Percentiles rank a stretch among this genome's conserved stretches.
phyloP scores from a whole-genome alignment of 495 filamentous ascomycete genomes.

The Cercophora newfieldiana region DNA sequence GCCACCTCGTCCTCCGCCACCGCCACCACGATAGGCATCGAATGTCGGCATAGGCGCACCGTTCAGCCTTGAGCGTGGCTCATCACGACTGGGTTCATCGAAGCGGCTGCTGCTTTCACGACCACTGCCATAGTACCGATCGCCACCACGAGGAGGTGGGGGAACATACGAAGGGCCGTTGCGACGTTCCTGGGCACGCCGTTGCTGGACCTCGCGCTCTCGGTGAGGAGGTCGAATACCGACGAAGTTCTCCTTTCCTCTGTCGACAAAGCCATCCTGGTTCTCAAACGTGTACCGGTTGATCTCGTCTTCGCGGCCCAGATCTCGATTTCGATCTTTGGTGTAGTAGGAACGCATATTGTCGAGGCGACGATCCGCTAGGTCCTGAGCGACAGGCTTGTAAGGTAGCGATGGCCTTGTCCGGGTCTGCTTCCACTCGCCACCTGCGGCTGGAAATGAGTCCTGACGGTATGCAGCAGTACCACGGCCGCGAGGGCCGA shows the following conservation, averaged over 20 bases:
- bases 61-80: slow-evolving; percentile 32
- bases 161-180: slow-evolving; percentile 12
- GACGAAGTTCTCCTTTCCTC: slow-evolving; percentile 67
- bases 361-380: slow-evolving; percentile 65
- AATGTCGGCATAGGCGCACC: slow-evolving; percentile 34
- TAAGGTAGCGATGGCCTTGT: slow-evolving; percentile 42
- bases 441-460: slow-evolving; percentile 1
- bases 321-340: slow-evolving; percentile 44
- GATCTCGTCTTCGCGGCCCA: slow-evolving; percentile 60
- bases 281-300: slow-evolving; percentile 80
- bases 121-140: background rate
- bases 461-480: slow-evolving; percentile 15
- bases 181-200: slow-evolving; percentile 20
- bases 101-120: background rate
- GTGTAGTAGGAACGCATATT: slow-evolving; percentile 58
- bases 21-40: slow-evolving; percentile 25
- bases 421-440: slow-evolving; percentile 26
- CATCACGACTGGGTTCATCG: slow-evolving; percentile 12
- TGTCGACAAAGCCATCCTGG: slow-evolving; percentile 67
- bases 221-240: slow-evolving; percentile 55
- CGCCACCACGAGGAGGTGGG: slow-evolving; percentile 9
- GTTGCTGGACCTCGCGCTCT: slow-evolving; percentile 28
- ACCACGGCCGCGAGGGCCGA: slow-evolving; percentile 40
- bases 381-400: slow-evolving; percentile 49
- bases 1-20: slow-evolving; percentile 25